Percentiles rank a stretch among this genome's conserved stretches.
Conservation (phyloP, 2,329 filamentous ascomycete genomes). For the Neofusicoccum ribis region DNA sequence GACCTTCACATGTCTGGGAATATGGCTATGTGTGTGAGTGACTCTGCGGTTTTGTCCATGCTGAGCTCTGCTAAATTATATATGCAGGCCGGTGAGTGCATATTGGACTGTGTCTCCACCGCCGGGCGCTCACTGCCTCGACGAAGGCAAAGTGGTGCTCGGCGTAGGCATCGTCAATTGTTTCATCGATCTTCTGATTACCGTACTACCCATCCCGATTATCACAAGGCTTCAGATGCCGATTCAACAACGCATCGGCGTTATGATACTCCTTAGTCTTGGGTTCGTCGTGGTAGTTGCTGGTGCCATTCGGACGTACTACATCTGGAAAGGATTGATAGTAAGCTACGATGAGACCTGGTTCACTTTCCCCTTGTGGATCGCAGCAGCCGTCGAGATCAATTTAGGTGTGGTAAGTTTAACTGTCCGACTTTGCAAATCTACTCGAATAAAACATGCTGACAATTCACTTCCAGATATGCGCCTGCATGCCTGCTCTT, state of each 20-base stretch:
- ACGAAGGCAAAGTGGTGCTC: constrained; percentile 44
- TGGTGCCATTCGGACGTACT: constrained; percentile 46
- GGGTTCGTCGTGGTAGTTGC: constrained; percentile 46
- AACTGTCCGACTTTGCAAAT: not conserved
- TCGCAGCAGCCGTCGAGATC: constrained; percentile 48
- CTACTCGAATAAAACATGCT: not conserved
- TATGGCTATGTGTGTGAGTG: constrained; percentile 42
- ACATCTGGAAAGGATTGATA: constrained; percentile 44
- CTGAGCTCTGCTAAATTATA: not conserved
- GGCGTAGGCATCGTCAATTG: constrained; percentile 45
- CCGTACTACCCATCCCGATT: constrained; percentile 46
- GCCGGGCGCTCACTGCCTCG: constrained; percentile 36
- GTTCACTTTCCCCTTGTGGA: constrained; percentile 49
- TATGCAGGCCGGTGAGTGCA: constrained; percentile 36
- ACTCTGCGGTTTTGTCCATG: not conserved
- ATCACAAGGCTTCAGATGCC: constrained; percentile 47
- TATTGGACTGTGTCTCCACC: constrained; percentile 44
- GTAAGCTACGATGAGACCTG: constrained; percentile 46
- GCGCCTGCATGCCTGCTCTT: constrained; percentile 39
- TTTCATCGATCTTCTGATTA: constrained; percentile 44
- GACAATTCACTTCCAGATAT: constrained; percentile 28
- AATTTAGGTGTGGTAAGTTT: constrained; percentile 47
- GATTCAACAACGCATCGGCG: constrained; percentile 40
- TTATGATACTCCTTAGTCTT: constrained; percentile 41
- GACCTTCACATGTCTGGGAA: constrained; percentile 36